Evolutionary conservation across 2,329 filamentous ascomycete species (phyloP), one percentile per base, ranked within the genome.

Genomic region (Epichloe uncinata): DNA sequence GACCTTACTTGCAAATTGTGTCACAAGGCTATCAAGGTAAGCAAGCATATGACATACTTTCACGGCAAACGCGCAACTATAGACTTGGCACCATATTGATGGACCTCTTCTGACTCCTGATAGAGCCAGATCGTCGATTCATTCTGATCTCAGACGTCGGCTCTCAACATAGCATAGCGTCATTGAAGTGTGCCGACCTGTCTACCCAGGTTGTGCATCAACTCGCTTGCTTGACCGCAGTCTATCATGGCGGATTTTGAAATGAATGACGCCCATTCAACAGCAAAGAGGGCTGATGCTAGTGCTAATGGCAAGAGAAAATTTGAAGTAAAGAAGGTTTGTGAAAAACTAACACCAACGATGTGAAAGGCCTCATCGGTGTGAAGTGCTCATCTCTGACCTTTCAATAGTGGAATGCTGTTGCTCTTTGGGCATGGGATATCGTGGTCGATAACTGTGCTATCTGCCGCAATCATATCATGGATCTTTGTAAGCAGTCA

Each of bases 381-480:
- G 13, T 43, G 36, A 8, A 16, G 20, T n/a, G 18, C 22, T 30
- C 16, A 15, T 26, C 41, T 45, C 38, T 44, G 35, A 51, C 26
- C 20, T 20, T 34, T 40, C 16, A 55, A 42, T 62, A 96, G 91
- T 98, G 93, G 93, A 97, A 97, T 61, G 93, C 93, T 0, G 93
- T 98, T 47, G 90, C 93, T 40, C 77, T 98, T 2, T 98, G 93
- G 93, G 93, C 93, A 0, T 98, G 93, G 93, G 93, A 98, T 66
- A 98, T 98, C 52, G 90, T 97, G 34, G 93, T 98, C 54, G 93
- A 98, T 71, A 98, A 98, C 77, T 98, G 93, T 66, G 93, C 93
- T 61, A 98, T 98, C 65, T 98, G 93, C 75, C 81, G 93, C 65
- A 98, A 98, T 67, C 93, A 98, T 68, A 98, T 98, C 69, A 98